These are phyloP conservation scores for Penicillium decumbens DNA, from an alignment of 2,329 filamentous ascomycete species.

Conservation along the genomic window DNA sequence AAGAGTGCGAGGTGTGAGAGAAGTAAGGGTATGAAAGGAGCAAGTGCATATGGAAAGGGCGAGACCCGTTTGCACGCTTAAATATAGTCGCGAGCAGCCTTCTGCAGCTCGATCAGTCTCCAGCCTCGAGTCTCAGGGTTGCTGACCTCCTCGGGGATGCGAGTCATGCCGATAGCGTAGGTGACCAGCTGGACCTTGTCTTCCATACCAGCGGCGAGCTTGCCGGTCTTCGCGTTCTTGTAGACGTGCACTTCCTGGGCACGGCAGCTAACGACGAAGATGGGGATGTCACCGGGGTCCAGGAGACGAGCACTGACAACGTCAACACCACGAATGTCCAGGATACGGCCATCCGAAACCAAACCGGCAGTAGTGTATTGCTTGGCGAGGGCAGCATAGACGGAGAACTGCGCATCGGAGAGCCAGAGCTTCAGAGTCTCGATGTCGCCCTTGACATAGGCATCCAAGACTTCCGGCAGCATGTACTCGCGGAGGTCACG, in stretches of 20 bases:
- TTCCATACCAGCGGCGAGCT: conserved; percentile 95
- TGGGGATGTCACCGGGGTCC: conserved; percentile 58
- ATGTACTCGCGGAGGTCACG: conserved; percentile 97
- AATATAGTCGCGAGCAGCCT: conserved; percentile 88
- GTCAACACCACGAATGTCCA: conserved; percentile 93
- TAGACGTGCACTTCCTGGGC: conserved; percentile 98
- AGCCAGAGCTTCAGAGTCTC: conserved; percentile 92
- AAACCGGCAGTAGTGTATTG: conserved; percentile 92
- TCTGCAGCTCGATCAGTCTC: conserved; percentile 97
- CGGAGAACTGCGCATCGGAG: conserved; percentile 90
- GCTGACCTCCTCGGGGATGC: conserved; percentile 89
- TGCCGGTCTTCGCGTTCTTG: conserved; percentile 79
- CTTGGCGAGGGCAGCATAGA: conserved; percentile 93
- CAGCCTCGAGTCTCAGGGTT: conserved; percentile 96
- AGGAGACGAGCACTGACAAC: conserved; percentile 49
- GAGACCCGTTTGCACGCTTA: conserved; percentile 38
- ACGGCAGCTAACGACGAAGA: conserved; percentile 94
- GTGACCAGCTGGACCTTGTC: conserved; percentile 98
- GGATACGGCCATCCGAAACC: conserved; percentile 88
- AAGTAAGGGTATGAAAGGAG: conserved; percentile 12
- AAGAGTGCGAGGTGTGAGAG: conserved; percentile 25
- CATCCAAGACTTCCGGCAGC: conserved; percentile 91
- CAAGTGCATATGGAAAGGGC: conserved; percentile 1
- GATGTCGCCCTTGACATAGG: conserved; percentile 93
- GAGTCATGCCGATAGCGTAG: conserved; percentile 93